Conservation (phyloP, 1,139 yeast genomes). For the Sugiyamaella castrensis region DNA sequence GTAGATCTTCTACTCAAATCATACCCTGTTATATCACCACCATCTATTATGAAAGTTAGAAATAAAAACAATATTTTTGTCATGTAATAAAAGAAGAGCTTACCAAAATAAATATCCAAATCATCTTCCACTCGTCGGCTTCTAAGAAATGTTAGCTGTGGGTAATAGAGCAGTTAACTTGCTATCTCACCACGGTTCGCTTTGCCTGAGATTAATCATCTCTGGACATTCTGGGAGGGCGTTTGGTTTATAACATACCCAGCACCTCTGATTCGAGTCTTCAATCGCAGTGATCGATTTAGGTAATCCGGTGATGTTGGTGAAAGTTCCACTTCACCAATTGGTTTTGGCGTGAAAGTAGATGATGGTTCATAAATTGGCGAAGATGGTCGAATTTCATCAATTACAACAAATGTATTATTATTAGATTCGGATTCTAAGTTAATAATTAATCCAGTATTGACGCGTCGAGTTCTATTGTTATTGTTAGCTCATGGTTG, state of each 20-base stretch:
- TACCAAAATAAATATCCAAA: constrained; percentile 12
- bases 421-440: constrained; percentile 2
- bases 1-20: constrained; percentile 6
- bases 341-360: too few relatives aligned
- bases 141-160: not conserved
- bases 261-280: constrained; percentile 29
- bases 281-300: constrained; percentile 17
- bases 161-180: too few relatives aligned
- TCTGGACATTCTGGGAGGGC: not conserved
- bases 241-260: constrained; percentile 22
- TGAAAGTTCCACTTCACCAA: too few relatives aligned
- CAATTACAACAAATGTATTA: not conserved
- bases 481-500: not conserved
- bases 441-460: constrained; percentile 8
- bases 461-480: constrained; percentile 13
- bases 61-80: too few relatives aligned
- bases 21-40: constrained; percentile 2
- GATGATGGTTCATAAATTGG: too few relatives aligned
- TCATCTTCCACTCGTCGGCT: constrained; percentile 15
- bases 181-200: too few relatives aligned
- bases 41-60: not conserved
- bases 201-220: too few relatives aligned
- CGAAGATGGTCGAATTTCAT: too few relatives aligned
- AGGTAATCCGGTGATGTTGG: not conserved
- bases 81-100: not conserved